phyloP scores from a whole-genome alignment of 352 stramenopile species.

The Phytopythium vexans region DNA sequence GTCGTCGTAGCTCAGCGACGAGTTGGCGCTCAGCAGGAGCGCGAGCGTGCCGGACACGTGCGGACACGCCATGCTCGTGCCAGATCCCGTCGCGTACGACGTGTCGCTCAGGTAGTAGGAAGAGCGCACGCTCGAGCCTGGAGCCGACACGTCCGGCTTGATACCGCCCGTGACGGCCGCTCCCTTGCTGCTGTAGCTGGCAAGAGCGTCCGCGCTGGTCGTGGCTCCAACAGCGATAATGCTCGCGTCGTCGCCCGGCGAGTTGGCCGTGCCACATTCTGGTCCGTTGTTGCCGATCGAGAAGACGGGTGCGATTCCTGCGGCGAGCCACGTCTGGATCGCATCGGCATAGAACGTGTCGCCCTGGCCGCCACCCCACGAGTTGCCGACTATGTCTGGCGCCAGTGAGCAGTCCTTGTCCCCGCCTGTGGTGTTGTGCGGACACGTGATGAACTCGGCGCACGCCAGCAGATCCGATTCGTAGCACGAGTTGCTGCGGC shows the following conservation, averaged over 20 bases:
- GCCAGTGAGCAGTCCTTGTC: slow-evolving; percentile 6
- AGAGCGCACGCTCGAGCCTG: slow-evolving; percentile 10
- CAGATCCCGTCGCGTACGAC: slow-evolving; percentile 3
- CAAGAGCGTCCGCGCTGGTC: slow-evolving; percentile 10
- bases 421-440: slow-evolving; percentile 1
- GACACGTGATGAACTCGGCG: slow-evolving; percentile 7
- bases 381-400: slow-evolving; percentile 16
- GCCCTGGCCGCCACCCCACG: slow-evolving; percentile 8
- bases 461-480: slow-evolving; percentile 6
- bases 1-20: slow-evolving; percentile 14
- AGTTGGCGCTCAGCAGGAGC: slow-evolving; percentile 13
- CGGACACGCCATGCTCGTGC: slow-evolving; percentile 14
- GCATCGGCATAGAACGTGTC: slow-evolving; percentile 8
- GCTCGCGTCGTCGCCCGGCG: slow-evolving; percentile 10
- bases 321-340: slow-evolving; percentile 16
- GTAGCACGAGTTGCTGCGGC: slow-evolving; percentile 3
- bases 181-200: slow-evolving; percentile 14
- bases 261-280: slow-evolving; percentile 8
- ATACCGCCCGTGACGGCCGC: slow-evolving; percentile 5
- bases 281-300: slow-evolving; percentile 14
- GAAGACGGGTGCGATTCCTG: slow-evolving; percentile 25
- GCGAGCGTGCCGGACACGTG: slow-evolving; percentile 12
- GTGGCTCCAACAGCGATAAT: slow-evolving; percentile 24
- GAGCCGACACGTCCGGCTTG: slow-evolving; percentile 18
- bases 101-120: slow-evolving; percentile 3